These are phyloP conservation scores for Capronia epimyces DNA, from an alignment of 2,329 filamentous ascomycete genomes.

Conservation along the genomic window DNA sequence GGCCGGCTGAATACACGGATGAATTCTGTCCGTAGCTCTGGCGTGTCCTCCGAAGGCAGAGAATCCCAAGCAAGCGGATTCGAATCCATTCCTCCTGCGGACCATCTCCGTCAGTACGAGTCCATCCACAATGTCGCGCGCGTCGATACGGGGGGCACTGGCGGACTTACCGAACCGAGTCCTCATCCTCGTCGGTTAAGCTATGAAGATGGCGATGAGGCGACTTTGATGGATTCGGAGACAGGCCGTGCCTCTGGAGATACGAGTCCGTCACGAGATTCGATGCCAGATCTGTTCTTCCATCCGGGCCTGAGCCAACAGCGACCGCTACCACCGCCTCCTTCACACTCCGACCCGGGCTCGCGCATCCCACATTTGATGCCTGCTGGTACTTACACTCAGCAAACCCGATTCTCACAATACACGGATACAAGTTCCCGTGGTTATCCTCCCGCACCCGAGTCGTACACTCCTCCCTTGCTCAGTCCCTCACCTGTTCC, in stretches of 20 bases:
- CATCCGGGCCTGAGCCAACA: slow-evolving; percentile 68
- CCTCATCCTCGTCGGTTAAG: slow-evolving; percentile 63
- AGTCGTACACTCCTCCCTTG: slow-evolving; percentile 47
- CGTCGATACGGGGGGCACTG: slow-evolving; percentile 85
- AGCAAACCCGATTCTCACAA: slow-evolving; percentile 46
- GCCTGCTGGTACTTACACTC: slow-evolving; percentile 56
- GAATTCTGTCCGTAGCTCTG: slow-evolving; percentile 29
- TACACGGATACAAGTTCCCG: slow-evolving; percentile 37
- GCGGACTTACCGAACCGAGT: slow-evolving; percentile 72
- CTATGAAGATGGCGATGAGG: slow-evolving; percentile 89
- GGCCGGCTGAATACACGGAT: slow-evolving; percentile 24
- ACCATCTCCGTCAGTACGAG: slow-evolving; percentile 54
- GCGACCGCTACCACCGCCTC: slow-evolving; percentile 58
- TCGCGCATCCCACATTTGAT: slow-evolving; percentile 47
- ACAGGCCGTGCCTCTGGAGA: slow-evolving; percentile 45
- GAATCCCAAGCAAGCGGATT: slow-evolving; percentile 29
- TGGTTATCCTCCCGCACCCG: slow-evolving; percentile 41
- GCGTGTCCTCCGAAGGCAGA: slow-evolving; percentile 28
- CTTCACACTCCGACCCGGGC: slow-evolving; percentile 40
- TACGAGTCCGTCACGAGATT: slow-evolving; percentile 63
- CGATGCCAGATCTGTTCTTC: slow-evolving; percentile 87
- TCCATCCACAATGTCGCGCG: slow-evolving; percentile 54
- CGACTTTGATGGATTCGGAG: slow-evolving; percentile 51
- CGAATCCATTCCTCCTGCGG: slow-evolving; percentile 44
- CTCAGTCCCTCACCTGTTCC: slow-evolving; percentile 49